A percentile compares a stretch with the other conserved stretches of the same genome.
Conservation (phyloP, 1,284 basidiomycete genomes). For the Microstroma glucosiphilum region DNA sequence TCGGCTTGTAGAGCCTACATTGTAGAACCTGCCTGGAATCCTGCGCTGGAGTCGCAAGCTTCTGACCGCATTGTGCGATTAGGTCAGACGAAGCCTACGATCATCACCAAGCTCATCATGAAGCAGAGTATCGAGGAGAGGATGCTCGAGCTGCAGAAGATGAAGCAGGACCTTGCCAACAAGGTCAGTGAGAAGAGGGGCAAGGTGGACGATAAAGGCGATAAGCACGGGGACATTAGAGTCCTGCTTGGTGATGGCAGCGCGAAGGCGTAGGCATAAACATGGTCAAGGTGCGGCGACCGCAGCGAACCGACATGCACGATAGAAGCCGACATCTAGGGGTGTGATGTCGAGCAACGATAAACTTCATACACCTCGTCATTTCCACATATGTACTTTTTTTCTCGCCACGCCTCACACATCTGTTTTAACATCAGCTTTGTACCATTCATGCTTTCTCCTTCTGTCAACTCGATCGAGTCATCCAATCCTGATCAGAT, state of each 20-base stretch:
- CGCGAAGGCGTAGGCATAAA: background rate
- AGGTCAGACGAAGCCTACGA: conserved; percentile 41
- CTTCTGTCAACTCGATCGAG: no score
- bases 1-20: conserved; percentile 67
- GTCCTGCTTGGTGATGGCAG: background rate
- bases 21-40: conserved; percentile 97
- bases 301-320: no score
- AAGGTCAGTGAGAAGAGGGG: conserved; percentile 17
- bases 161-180: conserved; percentile 47
- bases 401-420: no score
- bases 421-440: no score
- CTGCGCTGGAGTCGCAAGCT: conserved; percentile 68
- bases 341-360: no score
- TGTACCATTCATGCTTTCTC: no score
- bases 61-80: conserved; percentile 46
- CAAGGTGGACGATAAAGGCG: background rate
- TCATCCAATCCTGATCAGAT: no score
- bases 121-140: conserved; percentile 47
- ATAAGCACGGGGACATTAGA: background rate
- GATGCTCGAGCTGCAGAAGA: conserved; percentile 43
- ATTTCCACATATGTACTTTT: no score
- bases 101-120: conserved; percentile 48
- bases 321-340: no score
- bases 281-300: no score
- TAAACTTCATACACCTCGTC: no score